These are phyloP conservation scores for Dioscorea cayenensis DNA, from an alignment of 116 monocot species.

Conservation along the genomic window DNA sequence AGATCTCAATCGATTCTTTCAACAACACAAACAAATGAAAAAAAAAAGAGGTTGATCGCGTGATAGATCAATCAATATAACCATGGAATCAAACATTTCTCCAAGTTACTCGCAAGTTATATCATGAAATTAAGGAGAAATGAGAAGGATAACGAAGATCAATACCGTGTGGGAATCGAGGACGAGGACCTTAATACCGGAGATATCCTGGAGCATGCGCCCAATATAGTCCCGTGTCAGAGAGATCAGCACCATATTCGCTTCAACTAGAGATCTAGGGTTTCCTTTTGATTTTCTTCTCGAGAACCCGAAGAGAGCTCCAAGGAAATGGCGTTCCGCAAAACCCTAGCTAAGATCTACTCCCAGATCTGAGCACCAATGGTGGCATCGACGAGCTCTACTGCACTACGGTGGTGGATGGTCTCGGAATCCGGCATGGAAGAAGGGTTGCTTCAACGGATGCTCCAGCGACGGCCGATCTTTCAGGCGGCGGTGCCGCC, in stretches of 20 bases:
- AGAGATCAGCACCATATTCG: constrained; percentile 57
- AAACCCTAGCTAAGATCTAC: constrained; percentile 30
- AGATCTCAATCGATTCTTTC: too few species aligned
- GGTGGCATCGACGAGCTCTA: background rate
- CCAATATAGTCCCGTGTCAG: constrained; percentile 75
- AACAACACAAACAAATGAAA: background rate
- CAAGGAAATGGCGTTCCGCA: constrained; percentile 39
- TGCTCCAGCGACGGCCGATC: constrained; percentile 28
- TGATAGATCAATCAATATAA: background rate
- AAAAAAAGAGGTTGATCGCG: too few species aligned
- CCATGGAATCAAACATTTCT: background rate
- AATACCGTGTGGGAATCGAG: constrained; percentile 81
- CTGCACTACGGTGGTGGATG: background rate
- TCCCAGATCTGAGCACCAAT: constrained; percentile 8
- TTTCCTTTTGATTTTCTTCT: background rate
- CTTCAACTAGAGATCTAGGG: background rate
- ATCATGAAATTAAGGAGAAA: background rate
- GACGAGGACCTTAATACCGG: constrained; percentile 96
- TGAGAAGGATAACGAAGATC: background rate
- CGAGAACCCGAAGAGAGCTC: background rate
- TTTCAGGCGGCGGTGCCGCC: constrained; percentile 25
- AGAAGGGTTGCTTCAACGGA: constrained; percentile 11
- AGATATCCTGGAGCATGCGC: constrained; percentile 94
- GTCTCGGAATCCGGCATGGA: constrained; percentile 7
- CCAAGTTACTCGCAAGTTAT: background rate